Evolutionary conservation across 2,329 filamentous ascomycete species (phyloP).

Genomic region (Lojkania enalia): DNA sequence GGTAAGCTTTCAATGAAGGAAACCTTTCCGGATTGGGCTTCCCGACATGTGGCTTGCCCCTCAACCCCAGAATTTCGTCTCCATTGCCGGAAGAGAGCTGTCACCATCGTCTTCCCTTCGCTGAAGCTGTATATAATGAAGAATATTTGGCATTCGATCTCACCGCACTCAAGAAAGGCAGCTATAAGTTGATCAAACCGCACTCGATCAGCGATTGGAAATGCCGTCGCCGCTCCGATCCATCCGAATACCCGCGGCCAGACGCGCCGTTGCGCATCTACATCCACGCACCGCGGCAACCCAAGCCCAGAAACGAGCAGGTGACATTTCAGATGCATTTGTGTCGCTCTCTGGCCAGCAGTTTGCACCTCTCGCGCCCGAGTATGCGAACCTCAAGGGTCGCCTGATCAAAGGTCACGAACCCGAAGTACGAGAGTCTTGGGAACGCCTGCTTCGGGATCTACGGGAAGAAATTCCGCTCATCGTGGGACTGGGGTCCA

Average conservation of each 20-base stretch:
- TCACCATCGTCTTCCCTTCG: no score
- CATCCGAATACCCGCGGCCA: slow-evolving; percentile 25
- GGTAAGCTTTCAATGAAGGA: neutral
- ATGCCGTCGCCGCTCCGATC: slow-evolving; percentile 38
- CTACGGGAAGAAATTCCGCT: slow-evolving; percentile 51
- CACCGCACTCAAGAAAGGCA: no score
- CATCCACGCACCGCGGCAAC: slow-evolving; percentile 36
- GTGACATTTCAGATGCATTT: slow-evolving; percentile 57
- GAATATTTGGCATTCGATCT: neutral
- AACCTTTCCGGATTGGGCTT: neutral
- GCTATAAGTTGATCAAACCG: no score
- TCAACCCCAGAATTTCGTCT: neutral
- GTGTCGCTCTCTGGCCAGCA: slow-evolving; percentile 53
- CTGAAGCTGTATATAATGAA: neutral
- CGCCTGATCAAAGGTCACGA: slow-evolving; percentile 54
- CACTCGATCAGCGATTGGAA: slow-evolving; percentile 10
- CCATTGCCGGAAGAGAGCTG: slow-evolving; percentile 3
- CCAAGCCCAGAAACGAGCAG: slow-evolving; percentile 48
- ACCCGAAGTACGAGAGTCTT: slow-evolving; percentile 49
- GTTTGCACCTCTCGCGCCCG: slow-evolving; percentile 49
- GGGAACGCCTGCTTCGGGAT: slow-evolving; percentile 49
- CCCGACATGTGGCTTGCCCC: neutral
- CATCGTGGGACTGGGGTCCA: slow-evolving; percentile 48
- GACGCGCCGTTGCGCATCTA: slow-evolving; percentile 23
- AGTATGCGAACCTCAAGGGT: slow-evolving; percentile 52